Base-by-base conservation (phyloP, 2,329 filamentous ascomycete species). In the Pyricularia sp. region DNA sequence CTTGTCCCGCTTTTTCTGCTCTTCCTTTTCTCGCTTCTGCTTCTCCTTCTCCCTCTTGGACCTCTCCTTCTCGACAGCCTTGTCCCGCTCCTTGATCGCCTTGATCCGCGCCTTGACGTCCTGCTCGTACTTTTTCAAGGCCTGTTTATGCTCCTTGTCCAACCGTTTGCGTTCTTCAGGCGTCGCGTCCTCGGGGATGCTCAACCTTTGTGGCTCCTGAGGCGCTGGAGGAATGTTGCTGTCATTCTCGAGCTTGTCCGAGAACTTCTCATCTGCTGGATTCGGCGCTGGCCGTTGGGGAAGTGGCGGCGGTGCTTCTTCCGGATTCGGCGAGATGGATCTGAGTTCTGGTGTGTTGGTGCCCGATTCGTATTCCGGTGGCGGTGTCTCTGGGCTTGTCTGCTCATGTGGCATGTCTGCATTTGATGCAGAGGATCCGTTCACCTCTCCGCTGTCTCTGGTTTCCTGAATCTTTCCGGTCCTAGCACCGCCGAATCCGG, bases 31-130 rank as follows among this genome's bases (percentile, higher is more conserved):
- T 62, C 67, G 69, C 68, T 76, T 75, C 24, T 70, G 71, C 68
- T 76, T 75, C 73, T 79, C 72, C 66, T 76, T 71, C 65, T 78
- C 75, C 65, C 79, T 79, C 33, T 74, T 71, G 70, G 81, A 78
- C 63, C 75, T 78, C 16, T 78, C 77, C 73, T 84, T 84, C 67
- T 84, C 79, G 22, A 83, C 72, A 1, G 86, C 74, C 71, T 88
- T 88, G 44, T 83, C 78, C 7, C 85, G 82, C 65, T 88, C 85
- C 62, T 82, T 82, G 62, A 91, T 78, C 10, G 83, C 81, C 69
- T 83, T 88, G 53, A 86, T 82, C 44, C 85, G 85, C 66, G 86
- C 82, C 73, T 89, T 90, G 66, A 89, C 74, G 12, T 85, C 83
- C 70, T 84, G 81, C 31, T 88, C 82, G 71, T 91, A 88, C 9